phyloP scores from a whole-genome alignment of 805 yeast species.

The Priceomyces fermenticarens region DNA sequence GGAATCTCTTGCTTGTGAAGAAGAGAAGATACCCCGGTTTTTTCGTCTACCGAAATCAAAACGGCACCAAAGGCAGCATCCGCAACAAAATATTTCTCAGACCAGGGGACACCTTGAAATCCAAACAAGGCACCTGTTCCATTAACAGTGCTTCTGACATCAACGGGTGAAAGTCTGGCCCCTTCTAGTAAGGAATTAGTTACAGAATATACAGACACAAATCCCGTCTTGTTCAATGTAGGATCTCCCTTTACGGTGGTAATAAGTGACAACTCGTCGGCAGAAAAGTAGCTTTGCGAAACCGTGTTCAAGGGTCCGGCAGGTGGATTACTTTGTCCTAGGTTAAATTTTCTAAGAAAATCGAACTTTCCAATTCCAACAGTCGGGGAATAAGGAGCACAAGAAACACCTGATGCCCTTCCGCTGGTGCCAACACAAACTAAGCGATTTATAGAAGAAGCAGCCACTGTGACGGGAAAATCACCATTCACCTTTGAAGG shows the following conservation, averaged over 20 bases:
- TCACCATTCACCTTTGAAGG: background rate
- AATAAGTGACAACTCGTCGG: background rate
- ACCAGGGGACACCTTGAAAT: background rate
- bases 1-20: background rate
- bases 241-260: constrained; percentile 1
- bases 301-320: background rate
- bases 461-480: background rate
- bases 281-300: constrained; percentile 1
- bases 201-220: background rate
- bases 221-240: background rate
- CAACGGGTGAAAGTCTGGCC: background rate
- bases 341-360: background rate
- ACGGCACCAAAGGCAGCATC: constrained; percentile 1
- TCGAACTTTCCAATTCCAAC: constrained; percentile 1
- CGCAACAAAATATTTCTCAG: background rate
- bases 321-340: background rate
- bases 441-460: background rate
- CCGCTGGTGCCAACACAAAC: constrained; percentile 1
- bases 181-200: background rate
- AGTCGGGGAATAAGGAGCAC: background rate
- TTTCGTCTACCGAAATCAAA: background rate
- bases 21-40: background rate
- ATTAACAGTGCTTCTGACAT: background rate
- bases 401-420: background rate
- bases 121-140: constrained; percentile 1